Percentiles rank a stretch among this genome's conserved stretches.
These are phyloP conservation scores for Pseudozyma hubeiensis DNA, from an alignment of 1,284 basidiomycete genomes.

Conservation along the genomic window DNA sequence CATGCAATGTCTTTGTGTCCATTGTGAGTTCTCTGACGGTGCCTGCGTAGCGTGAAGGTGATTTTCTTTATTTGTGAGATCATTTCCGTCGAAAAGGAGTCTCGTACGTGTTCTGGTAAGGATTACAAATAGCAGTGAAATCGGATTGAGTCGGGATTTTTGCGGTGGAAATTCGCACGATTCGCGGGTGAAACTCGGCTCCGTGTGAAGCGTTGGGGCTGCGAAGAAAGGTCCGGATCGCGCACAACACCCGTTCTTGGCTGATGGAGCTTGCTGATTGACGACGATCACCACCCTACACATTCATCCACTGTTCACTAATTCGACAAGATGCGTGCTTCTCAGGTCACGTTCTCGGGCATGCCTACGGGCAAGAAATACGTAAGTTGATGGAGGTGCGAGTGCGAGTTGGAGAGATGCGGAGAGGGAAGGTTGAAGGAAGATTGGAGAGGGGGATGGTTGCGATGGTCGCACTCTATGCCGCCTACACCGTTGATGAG, in stretches of 20 bases:
- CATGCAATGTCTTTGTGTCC: constrained; percentile 18
- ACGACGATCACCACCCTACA: constrained; percentile 3
- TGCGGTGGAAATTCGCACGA: constrained; percentile 2
- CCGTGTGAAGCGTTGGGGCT: background rate
- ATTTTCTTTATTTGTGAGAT: constrained; percentile 1
- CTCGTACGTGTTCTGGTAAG: constrained; percentile 1
- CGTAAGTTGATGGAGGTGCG: constrained; percentile 53
- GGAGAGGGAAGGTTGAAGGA: too few species aligned
- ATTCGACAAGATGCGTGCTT: constrained; percentile 42
- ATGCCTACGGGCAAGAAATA: constrained; percentile 66
- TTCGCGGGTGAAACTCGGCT: constrained; percentile 1
- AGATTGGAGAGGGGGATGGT: background rate
- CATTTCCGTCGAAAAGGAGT: background rate
- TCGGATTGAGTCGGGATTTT: constrained; percentile 9
- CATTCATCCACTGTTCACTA: background rate
- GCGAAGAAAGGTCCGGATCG: constrained; percentile 19
- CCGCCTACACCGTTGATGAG: too few species aligned
- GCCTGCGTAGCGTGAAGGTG: background rate
- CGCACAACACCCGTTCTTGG: background rate
- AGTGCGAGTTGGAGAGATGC: background rate
- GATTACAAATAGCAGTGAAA: constrained; percentile 3
- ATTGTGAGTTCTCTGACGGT: background rate
- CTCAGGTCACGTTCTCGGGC: constrained; percentile 52
- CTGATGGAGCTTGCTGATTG: background rate
- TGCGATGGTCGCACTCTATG: too few species aligned